phyloP scores from a whole-genome alignment of 352 stramenopile species.

The Globisporangium heterothallicum region DNA sequence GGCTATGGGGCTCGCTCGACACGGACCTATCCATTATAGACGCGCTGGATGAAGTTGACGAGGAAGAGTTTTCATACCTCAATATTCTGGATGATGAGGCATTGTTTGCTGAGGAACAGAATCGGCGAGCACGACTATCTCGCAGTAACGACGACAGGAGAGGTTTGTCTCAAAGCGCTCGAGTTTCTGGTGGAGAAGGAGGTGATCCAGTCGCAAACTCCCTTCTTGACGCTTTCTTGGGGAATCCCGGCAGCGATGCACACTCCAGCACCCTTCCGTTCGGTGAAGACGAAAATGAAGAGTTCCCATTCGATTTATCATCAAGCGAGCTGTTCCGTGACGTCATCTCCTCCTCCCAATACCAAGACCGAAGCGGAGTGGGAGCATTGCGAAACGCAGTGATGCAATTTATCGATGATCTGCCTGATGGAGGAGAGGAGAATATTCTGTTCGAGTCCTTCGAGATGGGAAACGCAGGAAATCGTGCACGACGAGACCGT shows the following conservation, averaged over 20 bases:
- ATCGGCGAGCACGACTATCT: slow-evolving; percentile 28
- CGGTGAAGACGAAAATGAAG: slow-evolving; percentile 3
- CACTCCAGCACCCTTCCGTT: background rate
- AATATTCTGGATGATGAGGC: slow-evolving; percentile 68
- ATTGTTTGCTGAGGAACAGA: slow-evolving; percentile 50
- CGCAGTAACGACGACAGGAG: slow-evolving; percentile 12
- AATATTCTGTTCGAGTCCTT: slow-evolving; percentile 57
- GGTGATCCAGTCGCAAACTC: slow-evolving; percentile 3
- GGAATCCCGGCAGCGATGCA: slow-evolving; percentile 2
- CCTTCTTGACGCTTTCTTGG: slow-evolving; percentile 14
- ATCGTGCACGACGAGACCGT: slow-evolving; percentile 34
- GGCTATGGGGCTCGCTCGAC: slow-evolving; percentile 68
- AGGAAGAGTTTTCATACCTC: slow-evolving; percentile 83
- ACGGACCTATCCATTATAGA: slow-evolving; percentile 66
- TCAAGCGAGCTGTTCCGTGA: slow-evolving; percentile 15
- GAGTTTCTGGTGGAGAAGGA: background rate
- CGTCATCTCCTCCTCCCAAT: background rate
- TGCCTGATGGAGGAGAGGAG: slow-evolving; percentile 47
- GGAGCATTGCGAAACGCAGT: slow-evolving; percentile 15
- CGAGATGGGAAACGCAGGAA: slow-evolving; percentile 27
- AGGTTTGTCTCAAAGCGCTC: background rate
- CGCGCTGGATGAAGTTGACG: slow-evolving; percentile 73
- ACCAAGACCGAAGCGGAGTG: slow-evolving; percentile 7
- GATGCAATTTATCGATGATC: slow-evolving; percentile 54
- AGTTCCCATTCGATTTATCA: slow-evolving; percentile 13